phyloP scores from a whole-genome alignment of 1,139 yeast genomes.

The Geotrichum restrictum region DNA sequence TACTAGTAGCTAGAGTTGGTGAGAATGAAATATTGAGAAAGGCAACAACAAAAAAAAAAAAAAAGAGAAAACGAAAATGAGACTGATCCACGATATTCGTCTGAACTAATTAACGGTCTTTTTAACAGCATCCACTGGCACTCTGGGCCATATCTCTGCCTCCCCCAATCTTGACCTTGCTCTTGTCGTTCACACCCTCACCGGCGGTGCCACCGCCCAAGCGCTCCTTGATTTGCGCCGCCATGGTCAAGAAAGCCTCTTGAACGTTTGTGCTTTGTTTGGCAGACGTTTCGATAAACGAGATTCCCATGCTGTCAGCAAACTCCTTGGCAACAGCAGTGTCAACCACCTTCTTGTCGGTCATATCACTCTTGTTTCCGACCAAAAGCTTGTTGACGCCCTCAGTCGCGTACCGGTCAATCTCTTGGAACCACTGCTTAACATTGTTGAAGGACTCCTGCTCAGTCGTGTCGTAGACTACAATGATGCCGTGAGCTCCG shows the following conservation, averaged over 20 bases:
- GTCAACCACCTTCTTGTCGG: conserved; percentile 93
- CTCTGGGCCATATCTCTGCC: neutral
- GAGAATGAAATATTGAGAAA: too few species aligned
- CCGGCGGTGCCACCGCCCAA: conserved; percentile 43
- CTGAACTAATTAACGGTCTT: neutral
- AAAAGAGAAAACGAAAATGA: neutral
- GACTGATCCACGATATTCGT: neutral
- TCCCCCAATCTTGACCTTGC: conserved; percentile 37
- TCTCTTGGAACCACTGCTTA: conserved; percentile 89
- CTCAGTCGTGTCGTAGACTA: conserved; percentile 92
- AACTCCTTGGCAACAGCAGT: conserved; percentile 96
- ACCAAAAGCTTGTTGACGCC: conserved; percentile 94
- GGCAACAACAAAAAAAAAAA: neutral
- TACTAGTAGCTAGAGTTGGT: too few species aligned
- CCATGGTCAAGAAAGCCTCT: conserved; percentile 84
- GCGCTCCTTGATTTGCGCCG: conserved; percentile 91
- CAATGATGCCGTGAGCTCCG: conserved; percentile 96
- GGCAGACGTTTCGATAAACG: conserved; percentile 95
- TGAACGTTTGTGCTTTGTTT: conserved; percentile 93
- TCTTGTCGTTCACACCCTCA: conserved; percentile 63
- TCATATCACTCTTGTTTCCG: conserved; percentile 93
- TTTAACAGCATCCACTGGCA: conserved; percentile 4
- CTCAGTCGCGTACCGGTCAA: conserved; percentile 94
- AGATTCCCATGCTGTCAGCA: conserved; percentile 84
- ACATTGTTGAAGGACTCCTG: conserved; percentile 91